phyloP scores from a whole-genome alignment of 768 basidiomycete species.

The Boletus pseudopeckii region DNA sequence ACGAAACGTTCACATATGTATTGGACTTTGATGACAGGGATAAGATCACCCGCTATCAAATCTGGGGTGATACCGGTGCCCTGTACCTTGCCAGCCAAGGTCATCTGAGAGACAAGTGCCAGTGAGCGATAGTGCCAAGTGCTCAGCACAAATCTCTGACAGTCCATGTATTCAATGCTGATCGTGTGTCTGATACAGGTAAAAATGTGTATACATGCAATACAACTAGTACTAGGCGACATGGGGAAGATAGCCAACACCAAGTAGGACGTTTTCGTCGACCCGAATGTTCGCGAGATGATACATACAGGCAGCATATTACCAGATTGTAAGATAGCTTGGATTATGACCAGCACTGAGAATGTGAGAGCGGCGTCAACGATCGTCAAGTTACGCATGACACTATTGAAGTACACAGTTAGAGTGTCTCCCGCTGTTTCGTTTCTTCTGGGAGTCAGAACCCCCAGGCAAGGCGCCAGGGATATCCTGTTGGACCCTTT shows the following conservation, averaged over 20 bases:
- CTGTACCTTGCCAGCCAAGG: constrained; percentile 57
- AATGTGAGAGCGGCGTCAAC: neutral
- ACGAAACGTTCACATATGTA: constrained; percentile 58
- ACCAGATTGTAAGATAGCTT: constrained; percentile 17
- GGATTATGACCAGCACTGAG: constrained; percentile 1
- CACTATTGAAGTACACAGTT: constrained; percentile 28
- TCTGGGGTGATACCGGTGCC: constrained; percentile 69
- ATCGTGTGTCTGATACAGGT: constrained; percentile 15
- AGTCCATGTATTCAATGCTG: neutral
- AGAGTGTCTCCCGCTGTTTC: constrained; percentile 24
- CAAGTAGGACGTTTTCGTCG: neutral
- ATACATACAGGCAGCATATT: constrained; percentile 18
- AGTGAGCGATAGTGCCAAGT: neutral
- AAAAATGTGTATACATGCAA: constrained; percentile 1
- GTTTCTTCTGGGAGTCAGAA: constrained; percentile 27
- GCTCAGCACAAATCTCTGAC: neutral
- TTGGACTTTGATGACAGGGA: constrained; percentile 56
- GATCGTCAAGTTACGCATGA: neutral
- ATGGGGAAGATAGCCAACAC: neutral
- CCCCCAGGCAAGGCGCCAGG: constrained; percentile 9
- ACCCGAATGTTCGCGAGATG: constrained; percentile 8
- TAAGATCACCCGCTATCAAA: constrained; percentile 57
- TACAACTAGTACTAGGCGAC: neutral
- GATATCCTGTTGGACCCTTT: constrained; percentile 9
- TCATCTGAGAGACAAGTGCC: constrained; percentile 24